phyloP scores from a whole-genome alignment of 2,329 filamentous ascomycete species.

The Magnaporthiopsis rhizophila region DNA sequence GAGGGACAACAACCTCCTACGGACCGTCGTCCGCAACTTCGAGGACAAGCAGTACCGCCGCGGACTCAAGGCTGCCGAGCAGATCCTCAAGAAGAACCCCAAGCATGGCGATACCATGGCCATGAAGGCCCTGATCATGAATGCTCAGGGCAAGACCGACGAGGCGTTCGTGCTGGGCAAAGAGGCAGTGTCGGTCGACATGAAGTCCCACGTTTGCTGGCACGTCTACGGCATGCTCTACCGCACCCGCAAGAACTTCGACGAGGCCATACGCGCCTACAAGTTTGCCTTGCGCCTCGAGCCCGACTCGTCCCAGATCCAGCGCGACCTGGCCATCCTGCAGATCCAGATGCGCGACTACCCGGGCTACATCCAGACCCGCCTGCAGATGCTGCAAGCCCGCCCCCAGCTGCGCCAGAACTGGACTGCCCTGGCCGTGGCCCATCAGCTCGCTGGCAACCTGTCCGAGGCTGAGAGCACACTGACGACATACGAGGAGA shows the following conservation, averaged over 20 bases:
- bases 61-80: conserved; percentile 89
- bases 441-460: conserved; percentile 84
- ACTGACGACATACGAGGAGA: conserved; percentile 86
- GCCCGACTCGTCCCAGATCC: conserved; percentile 89
- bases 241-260: conserved; percentile 91
- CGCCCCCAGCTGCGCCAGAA: conserved; percentile 78
- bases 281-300: conserved; percentile 90
- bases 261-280: conserved; percentile 98
- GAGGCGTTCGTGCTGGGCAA: conserved; percentile 94
- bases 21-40: conserved; percentile 90
- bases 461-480: conserved; percentile 82
- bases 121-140: conserved; percentile 97
- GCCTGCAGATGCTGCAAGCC: conserved; percentile 78
- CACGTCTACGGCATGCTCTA: conserved; percentile 96
- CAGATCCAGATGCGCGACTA: conserved; percentile 97
- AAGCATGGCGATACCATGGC: conserved; percentile 97
- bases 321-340: conserved; percentile 83
- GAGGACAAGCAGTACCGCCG: conserved; percentile 97
- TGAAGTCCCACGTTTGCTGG: conserved; percentile 99
- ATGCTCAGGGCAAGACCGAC: conserved; percentile 81
- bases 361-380: conserved; percentile 83
- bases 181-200: conserved; percentile 85
- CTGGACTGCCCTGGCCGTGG: conserved; percentile 96
- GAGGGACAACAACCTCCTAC: conserved; percentile 92
- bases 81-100: conserved; percentile 89